These are phyloP conservation scores for Diaporthe sp. DNA, from an alignment of 2,329 filamentous ascomycete species.

Conservation along the genomic window DNA sequence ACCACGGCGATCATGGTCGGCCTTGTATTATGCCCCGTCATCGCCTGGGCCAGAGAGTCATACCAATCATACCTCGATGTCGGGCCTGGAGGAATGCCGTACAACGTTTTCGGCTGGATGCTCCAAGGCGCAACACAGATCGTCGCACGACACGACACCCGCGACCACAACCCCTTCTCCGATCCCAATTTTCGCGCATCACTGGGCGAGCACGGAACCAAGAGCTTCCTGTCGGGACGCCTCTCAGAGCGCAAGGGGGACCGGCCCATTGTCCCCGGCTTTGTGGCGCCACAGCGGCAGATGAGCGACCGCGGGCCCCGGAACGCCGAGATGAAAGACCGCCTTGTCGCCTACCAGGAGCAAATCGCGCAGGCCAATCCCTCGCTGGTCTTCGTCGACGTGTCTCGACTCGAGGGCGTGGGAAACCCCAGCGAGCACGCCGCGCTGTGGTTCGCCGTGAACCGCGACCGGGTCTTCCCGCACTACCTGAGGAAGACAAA, in stretches of 20 bases:
- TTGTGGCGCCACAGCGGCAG: slow-evolving; percentile 57
- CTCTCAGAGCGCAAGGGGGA: slow-evolving; percentile 45
- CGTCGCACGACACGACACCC: slow-evolving; percentile 53
- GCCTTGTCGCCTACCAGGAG: slow-evolving; percentile 48
- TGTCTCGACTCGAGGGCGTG: slow-evolving; percentile 52
- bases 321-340: slow-evolving; percentile 36
- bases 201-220: slow-evolving; percentile 47
- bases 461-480: slow-evolving; percentile 40
- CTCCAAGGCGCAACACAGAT: slow-evolving; percentile 51
- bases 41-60: slow-evolving; percentile 47
- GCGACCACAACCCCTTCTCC: slow-evolving; percentile 49
- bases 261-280: slow-evolving; percentile 52
- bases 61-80: slow-evolving; percentile 58
- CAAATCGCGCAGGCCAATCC: slow-evolving; percentile 48
- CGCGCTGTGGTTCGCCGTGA: slow-evolving; percentile 49
- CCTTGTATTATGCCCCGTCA: slow-evolving; percentile 27
- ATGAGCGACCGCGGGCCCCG: slow-evolving; percentile 46
- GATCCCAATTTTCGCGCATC: slow-evolving; percentile 39
- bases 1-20: slow-evolving; percentile 37
- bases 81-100: slow-evolving; percentile 59
- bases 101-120: slow-evolving; percentile 59
- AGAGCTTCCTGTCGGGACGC: slow-evolving; percentile 44
- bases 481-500: slow-evolving; percentile 42
- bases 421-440: slow-evolving; percentile 45
- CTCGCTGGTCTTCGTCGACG: slow-evolving; percentile 46